These are phyloP conservation scores for Hexamita inflata DNA, from an alignment of 208 protist genomes.

Conservation along the genomic window DNA sequence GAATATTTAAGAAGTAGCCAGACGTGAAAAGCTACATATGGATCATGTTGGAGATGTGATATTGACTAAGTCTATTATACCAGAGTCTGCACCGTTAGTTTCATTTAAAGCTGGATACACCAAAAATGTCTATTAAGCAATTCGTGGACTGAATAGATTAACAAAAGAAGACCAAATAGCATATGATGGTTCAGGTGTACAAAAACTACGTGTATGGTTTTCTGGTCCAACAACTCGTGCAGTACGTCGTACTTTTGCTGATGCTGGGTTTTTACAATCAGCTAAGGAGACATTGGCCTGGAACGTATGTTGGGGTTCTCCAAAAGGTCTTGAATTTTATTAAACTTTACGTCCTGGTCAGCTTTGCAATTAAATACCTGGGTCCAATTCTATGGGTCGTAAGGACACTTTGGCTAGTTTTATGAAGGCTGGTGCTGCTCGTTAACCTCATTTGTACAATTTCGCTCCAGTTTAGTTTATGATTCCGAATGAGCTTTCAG, in stretches of 20 bases:
- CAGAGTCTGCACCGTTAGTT: too few species aligned
- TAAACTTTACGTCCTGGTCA: neutral
- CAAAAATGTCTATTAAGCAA: too few species aligned
- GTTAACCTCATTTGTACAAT: neutral
- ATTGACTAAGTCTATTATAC: too few species aligned
- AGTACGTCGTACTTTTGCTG: conserved; percentile 17
- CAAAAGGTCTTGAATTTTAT: conserved; percentile 9
- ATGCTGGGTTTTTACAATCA: conserved; percentile 12
- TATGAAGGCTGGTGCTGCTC: neutral
- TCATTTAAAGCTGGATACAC: too few species aligned
- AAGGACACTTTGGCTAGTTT: conserved; percentile 7
- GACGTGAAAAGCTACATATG: too few species aligned
- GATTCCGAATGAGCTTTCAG: neutral
- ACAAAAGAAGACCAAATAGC: too few species aligned
- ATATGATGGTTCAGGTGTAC: too few species aligned
- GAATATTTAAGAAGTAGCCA: too few species aligned
- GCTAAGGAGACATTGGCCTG: neutral
- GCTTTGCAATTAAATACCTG: conserved; percentile 19
- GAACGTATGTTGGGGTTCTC: conserved; percentile 22
- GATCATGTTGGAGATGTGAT: too few species aligned
- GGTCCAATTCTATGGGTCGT: conserved; percentile 24
- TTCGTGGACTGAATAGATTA: too few species aligned
- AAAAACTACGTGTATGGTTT: conserved; percentile 5
- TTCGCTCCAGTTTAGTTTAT: conserved; percentile 2
- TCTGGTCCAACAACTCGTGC: conserved; percentile 9